Evolutionary conservation across 2,329 filamentous ascomycete genomes (phyloP).

Genomic region (Raffaelea ambrosiae): DNA sequence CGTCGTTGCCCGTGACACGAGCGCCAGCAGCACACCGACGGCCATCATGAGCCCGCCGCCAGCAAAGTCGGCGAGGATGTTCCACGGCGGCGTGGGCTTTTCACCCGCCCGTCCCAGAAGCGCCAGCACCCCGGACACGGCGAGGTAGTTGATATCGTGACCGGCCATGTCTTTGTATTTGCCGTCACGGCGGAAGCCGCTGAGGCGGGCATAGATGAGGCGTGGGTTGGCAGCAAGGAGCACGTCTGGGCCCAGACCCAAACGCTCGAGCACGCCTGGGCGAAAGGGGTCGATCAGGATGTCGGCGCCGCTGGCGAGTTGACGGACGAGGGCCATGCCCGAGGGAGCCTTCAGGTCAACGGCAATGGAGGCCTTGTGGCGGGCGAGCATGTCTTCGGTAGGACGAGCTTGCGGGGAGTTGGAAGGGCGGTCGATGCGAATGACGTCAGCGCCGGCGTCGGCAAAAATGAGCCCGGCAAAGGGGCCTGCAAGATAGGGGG

Average conservation of each 20-base stretch:
- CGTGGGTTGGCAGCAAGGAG: constrained; percentile 62
- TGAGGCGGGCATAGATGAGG: constrained; percentile 77
- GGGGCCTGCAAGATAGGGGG: constrained; percentile 43
- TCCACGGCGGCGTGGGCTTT: constrained; percentile 70
- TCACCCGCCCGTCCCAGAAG: constrained; percentile 64
- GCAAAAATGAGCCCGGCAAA: constrained; percentile 84
- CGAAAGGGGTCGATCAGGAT: constrained; percentile 90
- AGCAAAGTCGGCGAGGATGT: constrained; percentile 84
- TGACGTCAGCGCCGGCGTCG: constrained; percentile 79
- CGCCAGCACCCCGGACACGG: constrained; percentile 70
- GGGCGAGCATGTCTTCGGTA: constrained; percentile 64
- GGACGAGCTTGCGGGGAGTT: constrained; percentile 30
- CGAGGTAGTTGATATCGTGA: constrained; percentile 95
- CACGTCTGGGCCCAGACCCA: constrained; percentile 65
- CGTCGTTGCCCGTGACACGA: constrained; percentile 54
- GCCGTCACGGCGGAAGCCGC: constrained; percentile 81
- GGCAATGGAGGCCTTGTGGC: constrained; percentile 71
- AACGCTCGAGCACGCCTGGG: constrained; percentile 79
- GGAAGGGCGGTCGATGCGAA: constrained; percentile 69
- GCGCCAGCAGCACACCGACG: constrained; percentile 71
- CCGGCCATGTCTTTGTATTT: constrained; percentile 83
- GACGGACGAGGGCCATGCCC: constrained; percentile 58
- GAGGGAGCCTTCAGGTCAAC: constrained; percentile 65
- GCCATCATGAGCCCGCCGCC: constrained; percentile 79
- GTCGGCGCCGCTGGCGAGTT: constrained; percentile 57